These are phyloP conservation scores for Aspergillus quadrilineatus DNA, from an alignment of 2,329 filamentous ascomycete genomes.

Conservation along the genomic window DNA sequence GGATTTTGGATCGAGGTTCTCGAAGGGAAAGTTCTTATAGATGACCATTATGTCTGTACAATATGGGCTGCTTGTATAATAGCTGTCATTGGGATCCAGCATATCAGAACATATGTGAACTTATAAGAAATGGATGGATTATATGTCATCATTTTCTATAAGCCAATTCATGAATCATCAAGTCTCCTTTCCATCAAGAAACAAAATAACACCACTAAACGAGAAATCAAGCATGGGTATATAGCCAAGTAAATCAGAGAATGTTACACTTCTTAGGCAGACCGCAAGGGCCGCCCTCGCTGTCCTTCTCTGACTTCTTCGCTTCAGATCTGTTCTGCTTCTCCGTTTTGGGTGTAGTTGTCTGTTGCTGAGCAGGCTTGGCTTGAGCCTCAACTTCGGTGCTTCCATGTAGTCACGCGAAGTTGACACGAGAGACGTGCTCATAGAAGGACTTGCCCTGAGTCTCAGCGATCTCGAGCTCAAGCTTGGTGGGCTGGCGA, in stretches of 20 bases:
- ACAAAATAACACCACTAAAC: slow-evolving; percentile 13
- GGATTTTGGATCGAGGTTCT: slow-evolving; percentile 79
- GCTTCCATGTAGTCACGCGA: slow-evolving; percentile 75
- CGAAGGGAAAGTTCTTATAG: slow-evolving; percentile 63
- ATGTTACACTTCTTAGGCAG: slow-evolving; percentile 73
- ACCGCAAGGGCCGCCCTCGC: slow-evolving; percentile 66
- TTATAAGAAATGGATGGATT: not conserved
- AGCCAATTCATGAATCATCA: slow-evolving; percentile 7
- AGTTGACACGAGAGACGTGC: slow-evolving; percentile 67
- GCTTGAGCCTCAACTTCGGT: slow-evolving; percentile 32
- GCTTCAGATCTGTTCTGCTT: slow-evolving; percentile 35
- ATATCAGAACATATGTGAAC: not conserved
- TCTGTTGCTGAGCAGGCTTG: slow-evolving; percentile 24
- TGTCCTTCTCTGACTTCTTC: slow-evolving; percentile 49
- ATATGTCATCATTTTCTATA: slow-evolving; percentile 9
- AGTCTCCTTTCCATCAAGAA: slow-evolving; percentile 13
- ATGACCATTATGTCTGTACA: not conserved
- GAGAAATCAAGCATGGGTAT: slow-evolving; percentile 11
- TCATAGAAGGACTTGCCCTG: slow-evolving; percentile 88
- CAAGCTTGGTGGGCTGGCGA: slow-evolving; percentile 71
- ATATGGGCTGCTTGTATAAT: not conserved
- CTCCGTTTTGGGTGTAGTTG: slow-evolving; percentile 21
- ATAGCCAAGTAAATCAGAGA: slow-evolving; percentile 46
- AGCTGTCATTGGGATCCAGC: not conserved
- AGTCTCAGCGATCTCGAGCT: slow-evolving; percentile 74